These are phyloP conservation scores for Sistotremastrum suecicum DNA, from an alignment of 768 basidiomycete species.

Conservation along the genomic window DNA sequence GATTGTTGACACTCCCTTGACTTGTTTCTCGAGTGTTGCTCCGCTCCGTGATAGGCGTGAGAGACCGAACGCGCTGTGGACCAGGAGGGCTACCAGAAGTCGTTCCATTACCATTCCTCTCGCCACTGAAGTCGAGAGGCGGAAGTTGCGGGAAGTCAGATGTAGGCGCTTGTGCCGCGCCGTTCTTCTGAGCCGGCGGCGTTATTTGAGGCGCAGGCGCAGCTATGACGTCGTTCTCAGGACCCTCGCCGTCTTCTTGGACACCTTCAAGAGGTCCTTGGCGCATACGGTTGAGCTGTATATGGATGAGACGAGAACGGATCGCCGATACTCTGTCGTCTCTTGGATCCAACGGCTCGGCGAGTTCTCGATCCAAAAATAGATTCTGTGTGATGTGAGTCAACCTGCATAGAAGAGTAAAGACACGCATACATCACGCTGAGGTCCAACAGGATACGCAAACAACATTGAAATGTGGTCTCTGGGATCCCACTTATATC, in stretches of 20 bases:
- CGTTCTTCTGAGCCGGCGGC: conserved; percentile 7
- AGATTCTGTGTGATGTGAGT: conserved; percentile 36
- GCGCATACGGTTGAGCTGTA: conserved; percentile 53
- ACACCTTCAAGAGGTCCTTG: conserved; percentile 8
- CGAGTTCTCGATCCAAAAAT: conserved; percentile 77
- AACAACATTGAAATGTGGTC: conserved; percentile 81
- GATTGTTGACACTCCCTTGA: background rate
- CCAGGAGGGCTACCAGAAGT: conserved; percentile 11
- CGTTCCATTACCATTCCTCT: background rate
- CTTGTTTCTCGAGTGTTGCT: conserved; percentile 19
- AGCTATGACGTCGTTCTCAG: conserved; percentile 1
- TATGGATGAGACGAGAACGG: conserved; percentile 44
- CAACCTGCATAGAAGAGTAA: background rate
- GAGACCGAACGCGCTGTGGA: conserved; percentile 15
- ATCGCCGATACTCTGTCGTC: conserved; percentile 65
- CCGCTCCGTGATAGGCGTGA: conserved; percentile 59
- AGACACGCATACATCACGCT: conserved; percentile 54
- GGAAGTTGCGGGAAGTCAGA: conserved; percentile 38
- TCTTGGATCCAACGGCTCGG: conserved; percentile 61
- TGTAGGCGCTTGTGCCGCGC: conserved; percentile 5
- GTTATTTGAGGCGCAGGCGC: background rate
- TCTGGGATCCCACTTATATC: conserved; percentile 83
- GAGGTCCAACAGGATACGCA: conserved; percentile 78
- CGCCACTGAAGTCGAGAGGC: conserved; percentile 34
- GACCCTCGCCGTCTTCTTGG: background rate